Evolutionary conservation across 192 early-diverging fungal genomes (phyloP).

Genomic region (Coemansia sp.): DNA sequence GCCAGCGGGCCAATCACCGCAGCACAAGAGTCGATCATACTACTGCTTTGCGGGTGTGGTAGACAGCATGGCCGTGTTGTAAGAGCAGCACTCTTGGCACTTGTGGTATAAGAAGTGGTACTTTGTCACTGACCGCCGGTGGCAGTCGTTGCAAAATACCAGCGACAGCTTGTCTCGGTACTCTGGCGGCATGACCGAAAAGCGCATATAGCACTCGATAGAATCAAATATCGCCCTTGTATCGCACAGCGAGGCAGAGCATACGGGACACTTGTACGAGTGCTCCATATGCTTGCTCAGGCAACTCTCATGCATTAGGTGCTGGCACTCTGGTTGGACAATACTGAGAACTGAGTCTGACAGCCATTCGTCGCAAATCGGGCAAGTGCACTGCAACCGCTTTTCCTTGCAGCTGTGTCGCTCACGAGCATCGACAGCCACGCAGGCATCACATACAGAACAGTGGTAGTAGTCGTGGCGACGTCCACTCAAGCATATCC

Average conservation of each 20-base stretch:
- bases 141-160: constrained; percentile 97
- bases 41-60: constrained; percentile 2
- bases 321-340: constrained; percentile 72
- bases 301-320: constrained; percentile 90
- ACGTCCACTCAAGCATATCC: constrained; percentile 88
- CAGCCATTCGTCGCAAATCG: constrained; percentile 96
- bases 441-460: constrained; percentile 88
- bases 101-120: constrained; percentile 98
- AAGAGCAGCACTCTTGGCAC: constrained; percentile 82
- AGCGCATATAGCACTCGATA: constrained; percentile 78
- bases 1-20: constrained; percentile 4
- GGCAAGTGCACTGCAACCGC: constrained; percentile 90
- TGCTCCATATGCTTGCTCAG: constrained; percentile 82
- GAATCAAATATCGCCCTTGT: constrained; percentile 80
- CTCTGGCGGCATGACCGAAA: constrained; percentile 90
- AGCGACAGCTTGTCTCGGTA: constrained; percentile 72
- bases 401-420: constrained; percentile 91
- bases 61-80: constrained; percentile 73
- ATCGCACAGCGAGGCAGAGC: constrained; percentile 87
- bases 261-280: constrained; percentile 96
- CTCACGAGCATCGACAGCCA: constrained; percentile 72
- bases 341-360: constrained; percentile 83
- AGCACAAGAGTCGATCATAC: background rate
- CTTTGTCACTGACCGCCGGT: constrained; percentile 76
- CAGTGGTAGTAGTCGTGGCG: constrained; percentile 91